phyloP scores from a whole-genome alignment of 139 green algal genomes.

The Pycnococcus provasolii region DNA sequence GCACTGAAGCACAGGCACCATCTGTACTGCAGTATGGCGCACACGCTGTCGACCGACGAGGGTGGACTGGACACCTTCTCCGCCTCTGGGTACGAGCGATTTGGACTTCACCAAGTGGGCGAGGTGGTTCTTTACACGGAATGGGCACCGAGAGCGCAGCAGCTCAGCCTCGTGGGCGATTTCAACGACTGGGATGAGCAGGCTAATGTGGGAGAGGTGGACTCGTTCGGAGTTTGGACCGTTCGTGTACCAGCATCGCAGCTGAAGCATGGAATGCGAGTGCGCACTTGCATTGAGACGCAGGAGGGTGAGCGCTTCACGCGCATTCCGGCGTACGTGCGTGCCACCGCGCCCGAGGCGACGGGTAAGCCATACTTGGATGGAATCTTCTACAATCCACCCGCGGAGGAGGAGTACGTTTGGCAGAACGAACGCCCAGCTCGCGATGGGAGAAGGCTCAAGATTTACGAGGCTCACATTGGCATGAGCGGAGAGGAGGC shows the following conservation, averaged over 20 bases:
- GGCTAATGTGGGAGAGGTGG: conserved; percentile 32
- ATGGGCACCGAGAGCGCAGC: conserved; percentile 63
- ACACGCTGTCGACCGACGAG: background rate
- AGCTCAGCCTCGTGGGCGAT: conserved; percentile 76
- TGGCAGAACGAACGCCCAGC: conserved; percentile 35
- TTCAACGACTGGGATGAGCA: conserved; percentile 86
- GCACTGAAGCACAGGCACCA: too few species aligned
- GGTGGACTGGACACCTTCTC: background rate
- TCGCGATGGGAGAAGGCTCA: background rate
- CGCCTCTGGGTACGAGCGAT: background rate
- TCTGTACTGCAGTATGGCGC: too few species aligned
- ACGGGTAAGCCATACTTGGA: too few species aligned
- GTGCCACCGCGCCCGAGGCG: too few species aligned
- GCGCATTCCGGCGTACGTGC: too few species aligned
- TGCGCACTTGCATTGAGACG: too few species aligned
- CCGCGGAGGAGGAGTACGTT: conserved; percentile 13
- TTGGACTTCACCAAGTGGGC: background rate
- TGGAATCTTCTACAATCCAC: conserved; percentile 22
- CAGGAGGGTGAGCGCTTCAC: too few species aligned
- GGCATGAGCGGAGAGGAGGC: conserved; percentile 24
- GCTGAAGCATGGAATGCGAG: too few species aligned
- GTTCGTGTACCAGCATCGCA: conserved; percentile 24
- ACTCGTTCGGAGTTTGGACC: conserved; percentile 74
- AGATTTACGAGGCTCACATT: conserved; percentile 26
- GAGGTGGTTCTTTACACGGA: conserved; percentile 74